Evolutionary conservation across 1,284 basidiomycete genomes (phyloP).

Genomic region (Cutaneotrichosporon mucoides): DNA sequence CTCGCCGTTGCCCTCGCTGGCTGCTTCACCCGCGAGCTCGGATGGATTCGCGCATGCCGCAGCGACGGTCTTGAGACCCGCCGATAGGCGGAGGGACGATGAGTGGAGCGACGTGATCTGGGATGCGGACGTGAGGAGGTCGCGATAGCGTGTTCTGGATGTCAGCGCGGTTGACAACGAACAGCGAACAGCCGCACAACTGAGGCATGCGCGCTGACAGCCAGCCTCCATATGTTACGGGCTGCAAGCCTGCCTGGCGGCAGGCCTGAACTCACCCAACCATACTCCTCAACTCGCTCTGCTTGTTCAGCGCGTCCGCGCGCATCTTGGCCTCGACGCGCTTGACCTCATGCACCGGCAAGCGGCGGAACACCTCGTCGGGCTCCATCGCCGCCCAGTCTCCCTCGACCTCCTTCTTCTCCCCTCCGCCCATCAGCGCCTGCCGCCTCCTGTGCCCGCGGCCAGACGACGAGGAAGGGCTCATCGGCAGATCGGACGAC

Average conservation of each 20-base stretch:
- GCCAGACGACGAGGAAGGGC: not conserved
- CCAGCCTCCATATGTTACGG: too few species aligned
- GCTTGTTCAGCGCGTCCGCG: slow-evolving; percentile 81
- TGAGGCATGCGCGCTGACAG: too few species aligned
- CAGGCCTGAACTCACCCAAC: slow-evolving; percentile 69
- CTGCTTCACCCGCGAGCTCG: slow-evolving; percentile 22
- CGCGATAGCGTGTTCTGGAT: slow-evolving; percentile 83
- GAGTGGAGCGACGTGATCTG: slow-evolving; percentile 65
- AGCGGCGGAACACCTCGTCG: slow-evolving; percentile 72
- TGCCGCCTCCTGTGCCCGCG: not conserved
- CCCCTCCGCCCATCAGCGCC: not conserved
- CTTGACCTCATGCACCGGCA: slow-evolving; percentile 71
- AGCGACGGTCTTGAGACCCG: slow-evolving; percentile 41
- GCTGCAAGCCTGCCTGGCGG: too few species aligned
- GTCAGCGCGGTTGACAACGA: not conserved
- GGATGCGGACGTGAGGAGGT: slow-evolving; percentile 82
- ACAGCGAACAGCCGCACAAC: too few species aligned
- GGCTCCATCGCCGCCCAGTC: slow-evolving; percentile 57
- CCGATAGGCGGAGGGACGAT: slow-evolving; percentile 52
- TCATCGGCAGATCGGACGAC: not conserved
- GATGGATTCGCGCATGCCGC: slow-evolving; percentile 34
- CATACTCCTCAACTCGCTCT: slow-evolving; percentile 87
- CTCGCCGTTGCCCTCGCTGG: slow-evolving; percentile 21
- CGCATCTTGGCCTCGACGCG: slow-evolving; percentile 65
- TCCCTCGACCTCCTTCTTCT: slow-evolving; percentile 7